Conservation (phyloP, 345 rosid species). For the Microthlaspi erraticum region DNA sequence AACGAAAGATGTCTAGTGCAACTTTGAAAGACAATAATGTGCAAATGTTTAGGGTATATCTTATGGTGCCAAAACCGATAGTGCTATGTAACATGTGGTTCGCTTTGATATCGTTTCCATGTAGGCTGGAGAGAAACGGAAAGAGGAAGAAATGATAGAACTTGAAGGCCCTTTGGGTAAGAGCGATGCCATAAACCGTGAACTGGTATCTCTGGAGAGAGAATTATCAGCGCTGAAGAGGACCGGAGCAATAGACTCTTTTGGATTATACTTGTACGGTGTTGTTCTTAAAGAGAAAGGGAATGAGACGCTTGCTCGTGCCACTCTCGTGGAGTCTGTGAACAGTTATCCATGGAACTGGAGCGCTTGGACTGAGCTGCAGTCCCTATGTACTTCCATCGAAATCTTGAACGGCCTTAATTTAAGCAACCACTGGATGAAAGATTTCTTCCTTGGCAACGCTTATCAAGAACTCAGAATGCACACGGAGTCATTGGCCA, state of each 20-base stretch:
- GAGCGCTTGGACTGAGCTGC: slow-evolving; percentile 98
- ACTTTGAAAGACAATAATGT: neutral
- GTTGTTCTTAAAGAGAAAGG: slow-evolving; percentile 92
- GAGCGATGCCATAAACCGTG: slow-evolving; percentile 75
- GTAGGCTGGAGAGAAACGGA: slow-evolving; percentile 97
- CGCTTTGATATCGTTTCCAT: slow-evolving; percentile 19
- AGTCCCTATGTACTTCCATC: slow-evolving; percentile 70
- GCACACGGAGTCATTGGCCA: slow-evolving; percentile 78
- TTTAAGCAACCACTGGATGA: slow-evolving; percentile 94
- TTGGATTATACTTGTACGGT: slow-evolving; percentile 86
- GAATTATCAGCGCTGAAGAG: slow-evolving; percentile 73
- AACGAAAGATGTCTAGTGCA: too few species aligned
- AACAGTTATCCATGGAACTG: slow-evolving; percentile 98
- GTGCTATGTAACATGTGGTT: slow-evolving; percentile 6
- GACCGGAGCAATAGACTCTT: slow-evolving; percentile 78
- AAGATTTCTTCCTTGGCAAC: slow-evolving; percentile 89
- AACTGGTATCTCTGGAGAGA: slow-evolving; percentile 79
- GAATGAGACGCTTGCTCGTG: slow-evolving; percentile 70
- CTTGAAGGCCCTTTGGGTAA: slow-evolving; percentile 88
- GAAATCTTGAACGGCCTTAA: slow-evolving; percentile 75
- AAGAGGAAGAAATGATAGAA: slow-evolving; percentile 94
- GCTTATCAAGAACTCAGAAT: slow-evolving; percentile 91
- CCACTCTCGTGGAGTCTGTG: slow-evolving; percentile 84
- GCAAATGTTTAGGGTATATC: slow-evolving; percentile 4
- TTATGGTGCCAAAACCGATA: neutral